Conservation (phyloP, 805 yeast species). For the Cyberlindnera petersonii region DNA sequence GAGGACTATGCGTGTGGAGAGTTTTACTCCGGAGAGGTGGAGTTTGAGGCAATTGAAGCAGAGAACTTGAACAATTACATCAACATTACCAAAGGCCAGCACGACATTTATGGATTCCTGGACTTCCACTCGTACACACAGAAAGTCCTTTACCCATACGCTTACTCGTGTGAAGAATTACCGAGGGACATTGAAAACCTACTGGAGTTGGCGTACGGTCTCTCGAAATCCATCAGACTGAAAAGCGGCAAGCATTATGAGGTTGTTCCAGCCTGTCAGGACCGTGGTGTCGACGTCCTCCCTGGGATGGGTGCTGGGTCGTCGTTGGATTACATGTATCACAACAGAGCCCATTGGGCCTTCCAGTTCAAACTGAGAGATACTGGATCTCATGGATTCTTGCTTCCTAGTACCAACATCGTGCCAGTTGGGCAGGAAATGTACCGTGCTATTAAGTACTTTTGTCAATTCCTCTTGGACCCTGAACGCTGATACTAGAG, state of each 20-base stretch:
- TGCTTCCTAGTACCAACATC: slow-evolving; percentile 67
- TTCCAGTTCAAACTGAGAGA: slow-evolving; percentile 79
- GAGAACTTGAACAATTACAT: slow-evolving; percentile 44
- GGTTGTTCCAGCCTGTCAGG: slow-evolving; percentile 76
- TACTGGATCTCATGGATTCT: slow-evolving; percentile 77
- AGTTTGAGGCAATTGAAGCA: slow-evolving; percentile 65
- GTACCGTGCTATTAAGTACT: slow-evolving; percentile 62
- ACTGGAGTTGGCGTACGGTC: slow-evolving; percentile 76
- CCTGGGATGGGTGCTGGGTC: slow-evolving; percentile 80
- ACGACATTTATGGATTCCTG: slow-evolving; percentile 67
- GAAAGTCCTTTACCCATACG: slow-evolving; percentile 78
- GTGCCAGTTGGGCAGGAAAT: slow-evolving; percentile 75
- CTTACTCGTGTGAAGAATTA: slow-evolving; percentile 64
- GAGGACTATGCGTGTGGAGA: slow-evolving; percentile 76
- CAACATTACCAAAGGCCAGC: slow-evolving; percentile 40
- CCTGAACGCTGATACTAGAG: slow-evolving; percentile 37
- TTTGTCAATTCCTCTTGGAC: slow-evolving; percentile 46
- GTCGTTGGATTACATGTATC: slow-evolving; percentile 80
- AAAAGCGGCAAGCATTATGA: slow-evolving; percentile 60
- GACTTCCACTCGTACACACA: slow-evolving; percentile 86
- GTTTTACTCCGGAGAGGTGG: slow-evolving; percentile 71
- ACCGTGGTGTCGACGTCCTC: slow-evolving; percentile 65
- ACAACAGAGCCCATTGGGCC: slow-evolving; percentile 78
- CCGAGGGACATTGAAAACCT: slow-evolving; percentile 82
- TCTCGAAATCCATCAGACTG: slow-evolving; percentile 66